phyloP scores from a whole-genome alignment of 202 grass and related monocot genomes.

The Elaeis oleifera region DNA sequence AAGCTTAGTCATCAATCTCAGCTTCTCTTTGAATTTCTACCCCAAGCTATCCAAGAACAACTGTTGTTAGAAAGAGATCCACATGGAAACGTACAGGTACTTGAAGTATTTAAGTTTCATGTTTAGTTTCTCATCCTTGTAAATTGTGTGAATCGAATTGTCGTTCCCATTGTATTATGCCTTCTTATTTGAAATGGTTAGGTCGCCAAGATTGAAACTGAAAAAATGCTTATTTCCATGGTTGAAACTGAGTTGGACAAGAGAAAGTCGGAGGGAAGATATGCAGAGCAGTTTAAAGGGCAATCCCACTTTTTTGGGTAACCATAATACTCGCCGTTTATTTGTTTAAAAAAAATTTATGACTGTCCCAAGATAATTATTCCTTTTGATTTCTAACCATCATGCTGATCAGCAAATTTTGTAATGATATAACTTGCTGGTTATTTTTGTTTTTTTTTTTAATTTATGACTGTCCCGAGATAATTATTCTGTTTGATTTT shows the following conservation, averaged over 20 bases:
- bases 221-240: conserved; percentile 99
- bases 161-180: not conserved
- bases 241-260: conserved; percentile 97
- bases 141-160: no score
- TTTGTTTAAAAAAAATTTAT: no score
- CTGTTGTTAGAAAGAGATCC: conserved; percentile 97
- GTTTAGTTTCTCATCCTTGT: no score
- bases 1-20: conserved; percentile 61
- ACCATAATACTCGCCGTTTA: not conserved
- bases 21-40: conserved; percentile 79
- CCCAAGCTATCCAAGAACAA: conserved; percentile 81
- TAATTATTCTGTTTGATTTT: no score
- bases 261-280: conserved; percentile 67
- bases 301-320: conserved; percentile 99
- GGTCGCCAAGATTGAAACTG: conserved; percentile 99
- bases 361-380: no score
- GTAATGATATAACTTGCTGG: no score
- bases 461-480: no score
- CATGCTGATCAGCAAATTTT: no score
- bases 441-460: no score
- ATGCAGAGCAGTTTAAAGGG: conserved; percentile 64
- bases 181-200: conserved; percentile 16
- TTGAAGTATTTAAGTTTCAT: not conserved
- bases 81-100: conserved; percentile 98
- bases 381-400: no score